Evolutionary conservation across 2,329 filamentous ascomycete species (phyloP).

Genomic region (Sclerotinia glacialis): DNA sequence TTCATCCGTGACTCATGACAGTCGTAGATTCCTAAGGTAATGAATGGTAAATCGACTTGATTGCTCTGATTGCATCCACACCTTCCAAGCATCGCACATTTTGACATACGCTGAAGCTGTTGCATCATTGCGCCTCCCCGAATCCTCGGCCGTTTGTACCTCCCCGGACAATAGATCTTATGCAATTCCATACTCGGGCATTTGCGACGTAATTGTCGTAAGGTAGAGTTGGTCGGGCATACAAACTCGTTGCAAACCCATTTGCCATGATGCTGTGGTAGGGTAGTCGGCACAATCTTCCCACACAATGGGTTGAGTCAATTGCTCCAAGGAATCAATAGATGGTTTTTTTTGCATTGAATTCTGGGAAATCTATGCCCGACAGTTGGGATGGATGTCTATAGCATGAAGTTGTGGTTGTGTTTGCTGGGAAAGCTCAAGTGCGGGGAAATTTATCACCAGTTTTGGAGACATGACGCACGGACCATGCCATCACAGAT

Average conservation of each 20-base stretch:
- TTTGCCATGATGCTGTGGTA: not conserved
- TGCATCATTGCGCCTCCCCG: not conserved
- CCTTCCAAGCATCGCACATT: not conserved
- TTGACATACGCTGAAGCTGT: not conserved
- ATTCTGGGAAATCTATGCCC: not conserved
- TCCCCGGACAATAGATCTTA: not conserved
- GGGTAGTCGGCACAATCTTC: not conserved
- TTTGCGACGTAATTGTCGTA: not conserved
- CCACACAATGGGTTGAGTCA: not conserved
- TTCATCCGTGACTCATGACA: not conserved
- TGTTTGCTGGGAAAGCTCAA: not conserved
- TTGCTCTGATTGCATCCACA: not conserved
- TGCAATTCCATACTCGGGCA: not conserved
- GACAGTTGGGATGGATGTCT: not conserved
- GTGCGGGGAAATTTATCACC: constrained; percentile 5
- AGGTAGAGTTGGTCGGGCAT: not conserved
- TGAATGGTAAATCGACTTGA: not conserved
- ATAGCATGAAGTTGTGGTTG: not conserved
- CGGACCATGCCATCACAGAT: not conserved
- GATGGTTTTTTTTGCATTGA: not conserved
- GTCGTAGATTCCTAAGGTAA: not conserved
- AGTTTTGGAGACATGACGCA: not conserved
- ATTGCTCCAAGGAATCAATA: not conserved
- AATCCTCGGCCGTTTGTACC: not conserved
- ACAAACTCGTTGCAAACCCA: not conserved